Percentiles rank a stretch among this genome's conserved stretches.
Conservation (phyloP, 805 yeast genomes). For the Ogataea trehaloabstinens region DNA sequence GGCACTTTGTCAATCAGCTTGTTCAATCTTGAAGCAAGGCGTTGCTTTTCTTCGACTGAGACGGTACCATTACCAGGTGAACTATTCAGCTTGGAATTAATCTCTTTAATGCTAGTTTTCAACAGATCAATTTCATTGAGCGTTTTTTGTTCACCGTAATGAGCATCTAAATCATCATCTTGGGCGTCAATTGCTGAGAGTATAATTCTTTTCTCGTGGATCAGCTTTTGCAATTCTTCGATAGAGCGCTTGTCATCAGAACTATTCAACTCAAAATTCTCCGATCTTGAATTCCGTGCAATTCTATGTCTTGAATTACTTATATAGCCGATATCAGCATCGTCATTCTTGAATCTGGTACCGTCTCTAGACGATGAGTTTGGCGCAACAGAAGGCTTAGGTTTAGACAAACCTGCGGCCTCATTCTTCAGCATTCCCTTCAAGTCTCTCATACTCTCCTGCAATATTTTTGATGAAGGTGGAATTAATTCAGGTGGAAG, state of each 20-base stretch:
- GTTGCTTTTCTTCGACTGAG: conserved; percentile 44
- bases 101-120: conserved; percentile 55
- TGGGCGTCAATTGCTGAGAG: conserved; percentile 70
- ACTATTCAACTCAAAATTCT: conserved; percentile 14
- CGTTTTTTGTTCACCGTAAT: conserved; percentile 36
- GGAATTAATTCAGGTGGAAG: conserved; percentile 91
- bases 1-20: conserved; percentile 73
- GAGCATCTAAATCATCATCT: conserved; percentile 43
- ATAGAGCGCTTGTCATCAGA: conserved; percentile 40
- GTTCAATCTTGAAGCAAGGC: conserved; percentile 56
- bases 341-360: conserved; percentile 72
- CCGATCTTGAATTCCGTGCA: conserved; percentile 30
- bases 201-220: conserved; percentile 69
- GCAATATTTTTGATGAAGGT: conserved; percentile 73
- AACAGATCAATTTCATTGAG: conserved; percentile 59
- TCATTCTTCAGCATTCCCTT: conserved; percentile 58
- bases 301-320: conserved; percentile 56
- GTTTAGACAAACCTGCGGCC: conserved; percentile 26
- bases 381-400: conserved; percentile 21
- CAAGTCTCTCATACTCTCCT: conserved; percentile 66
- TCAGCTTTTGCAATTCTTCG: conserved; percentile 57
- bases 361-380: conserved; percentile 42
- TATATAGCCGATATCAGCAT: conserved; percentile 62
- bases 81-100: conserved; percentile 39
- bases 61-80: conserved; percentile 28